Percentiles rank a stretch among this genome's conserved stretches.
Evolutionary conservation across 306 rosid genomes (phyloP).

Genomic region (Trichosanthes truncata): DNA sequence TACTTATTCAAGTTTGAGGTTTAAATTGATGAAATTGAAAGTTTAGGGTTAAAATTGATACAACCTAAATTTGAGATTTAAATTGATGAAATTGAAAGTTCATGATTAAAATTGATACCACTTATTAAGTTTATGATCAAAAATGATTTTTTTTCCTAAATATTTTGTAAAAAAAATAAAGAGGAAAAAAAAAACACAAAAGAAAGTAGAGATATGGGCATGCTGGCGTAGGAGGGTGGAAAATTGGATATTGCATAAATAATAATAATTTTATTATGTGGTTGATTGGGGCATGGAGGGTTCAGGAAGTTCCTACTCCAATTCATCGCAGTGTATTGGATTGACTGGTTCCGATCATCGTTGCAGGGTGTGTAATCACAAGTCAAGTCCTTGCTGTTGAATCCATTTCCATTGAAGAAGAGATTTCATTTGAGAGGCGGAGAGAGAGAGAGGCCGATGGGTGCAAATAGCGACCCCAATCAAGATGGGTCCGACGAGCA

Average conservation of each 20-base stretch:
- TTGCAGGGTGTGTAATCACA: not conserved
- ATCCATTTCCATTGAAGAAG: not conserved
- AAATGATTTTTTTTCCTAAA: too few species aligned
- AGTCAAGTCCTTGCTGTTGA: not conserved
- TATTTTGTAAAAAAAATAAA: too few species aligned
- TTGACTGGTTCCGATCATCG: not conserved
- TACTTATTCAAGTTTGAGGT: too few species aligned
- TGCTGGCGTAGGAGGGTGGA: not conserved
- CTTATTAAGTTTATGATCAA: too few species aligned
- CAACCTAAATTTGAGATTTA: too few species aligned
- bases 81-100: too few species aligned
- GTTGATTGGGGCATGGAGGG: not conserved
- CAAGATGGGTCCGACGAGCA: conserved; percentile 87
- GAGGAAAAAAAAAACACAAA: too few species aligned
- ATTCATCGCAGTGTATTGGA: not conserved
- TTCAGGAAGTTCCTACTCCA: not conserved
- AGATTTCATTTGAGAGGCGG: not conserved
- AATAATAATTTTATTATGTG: not conserved
- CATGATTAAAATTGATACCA: too few species aligned
- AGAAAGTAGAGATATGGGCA: too few species aligned
- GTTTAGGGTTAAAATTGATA: too few species aligned
- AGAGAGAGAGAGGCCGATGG: conserved; percentile 26
- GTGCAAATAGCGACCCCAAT: conserved; percentile 61
- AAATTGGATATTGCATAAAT: not conserved
- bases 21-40: too few species aligned